Conservation (phyloP, 2,329 filamentous ascomycete genomes). For the Aspergillus sp. region DNA sequence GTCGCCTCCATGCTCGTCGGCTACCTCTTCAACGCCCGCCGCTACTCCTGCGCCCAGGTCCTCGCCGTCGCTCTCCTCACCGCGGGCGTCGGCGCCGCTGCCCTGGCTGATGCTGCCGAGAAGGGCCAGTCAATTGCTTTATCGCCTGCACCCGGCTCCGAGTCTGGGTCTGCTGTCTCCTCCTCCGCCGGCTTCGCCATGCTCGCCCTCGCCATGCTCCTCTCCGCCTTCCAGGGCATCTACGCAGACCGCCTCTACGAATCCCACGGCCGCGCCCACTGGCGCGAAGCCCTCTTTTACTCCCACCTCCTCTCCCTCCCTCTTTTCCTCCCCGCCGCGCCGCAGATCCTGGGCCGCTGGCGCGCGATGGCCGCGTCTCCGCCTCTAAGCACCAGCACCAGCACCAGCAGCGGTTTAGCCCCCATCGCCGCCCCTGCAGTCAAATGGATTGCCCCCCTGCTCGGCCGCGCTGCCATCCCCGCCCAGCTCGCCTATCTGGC, state of each 20-base stretch:
- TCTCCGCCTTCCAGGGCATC: slow-evolving; percentile 89
- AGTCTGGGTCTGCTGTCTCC: slow-evolving; percentile 14
- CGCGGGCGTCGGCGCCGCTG: slow-evolving; percentile 73
- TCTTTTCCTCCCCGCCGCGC: slow-evolving; percentile 32
- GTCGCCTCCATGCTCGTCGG: slow-evolving; percentile 94
- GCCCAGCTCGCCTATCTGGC: slow-evolving; percentile 31
- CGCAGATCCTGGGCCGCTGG: slow-evolving; percentile 29
- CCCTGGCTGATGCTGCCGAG: slow-evolving; percentile 76
- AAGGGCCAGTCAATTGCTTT: slow-evolving; percentile 49
- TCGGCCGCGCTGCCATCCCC: slow-evolving; percentile 22
- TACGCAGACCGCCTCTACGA: slow-evolving; percentile 89
- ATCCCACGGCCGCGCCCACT: slow-evolving; percentile 69
- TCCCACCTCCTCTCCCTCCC: slow-evolving; percentile 50
- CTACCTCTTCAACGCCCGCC: slow-evolving; percentile 67
- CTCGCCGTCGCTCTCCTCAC: slow-evolving; percentile 76
- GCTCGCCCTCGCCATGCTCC: slow-evolving; percentile 75
- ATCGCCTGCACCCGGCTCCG: slow-evolving; percentile 27
- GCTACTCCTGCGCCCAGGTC: slow-evolving; percentile 71
- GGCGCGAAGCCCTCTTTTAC: slow-evolving; percentile 96
- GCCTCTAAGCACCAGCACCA: slow-evolving; percentile 15
- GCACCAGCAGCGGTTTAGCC: slow-evolving; percentile 1
- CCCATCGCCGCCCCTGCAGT: slow-evolving; percentile 3
- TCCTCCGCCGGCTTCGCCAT: slow-evolving; percentile 61
- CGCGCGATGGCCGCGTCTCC: slow-evolving; percentile 25
- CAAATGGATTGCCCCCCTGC: slow-evolving; percentile 13